Conservation (phyloP, 1,284 basidiomycete genomes). For the Stygiomarasmius scandens region DNA sequence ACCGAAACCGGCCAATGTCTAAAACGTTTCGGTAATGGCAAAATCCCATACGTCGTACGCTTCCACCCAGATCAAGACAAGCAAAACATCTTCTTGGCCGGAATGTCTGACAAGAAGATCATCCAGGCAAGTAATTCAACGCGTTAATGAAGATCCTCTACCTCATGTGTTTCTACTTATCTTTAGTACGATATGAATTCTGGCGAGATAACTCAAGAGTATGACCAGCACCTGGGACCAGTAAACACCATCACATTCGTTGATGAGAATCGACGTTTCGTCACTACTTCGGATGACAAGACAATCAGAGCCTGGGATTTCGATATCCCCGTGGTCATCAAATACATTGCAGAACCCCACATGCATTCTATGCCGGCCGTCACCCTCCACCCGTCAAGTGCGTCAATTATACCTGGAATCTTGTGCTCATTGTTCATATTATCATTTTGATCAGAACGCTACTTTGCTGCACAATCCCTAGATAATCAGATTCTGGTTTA, state of each 20-base stretch:
- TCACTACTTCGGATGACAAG: conserved; percentile 99
- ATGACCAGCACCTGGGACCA: conserved; percentile 97
- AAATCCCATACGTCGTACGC: conserved; percentile 92
- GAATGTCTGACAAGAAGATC: conserved; percentile 99
- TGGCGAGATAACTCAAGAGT: conserved; percentile 95
- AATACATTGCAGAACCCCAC: conserved; percentile 98
- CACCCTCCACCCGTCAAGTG: conserved; percentile 91
- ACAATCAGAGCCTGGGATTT: conserved; percentile 99
- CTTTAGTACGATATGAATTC: conserved; percentile 90
- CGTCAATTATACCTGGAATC: conserved; percentile 36
- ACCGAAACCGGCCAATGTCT: conserved; percentile 98
- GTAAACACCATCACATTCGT: conserved; percentile 99
- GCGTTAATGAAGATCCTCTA: background rate
- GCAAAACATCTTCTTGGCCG: conserved; percentile 94
- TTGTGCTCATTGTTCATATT: background rate
- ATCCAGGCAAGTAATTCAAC: conserved; percentile 70
- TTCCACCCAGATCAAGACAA: conserved; percentile 98
- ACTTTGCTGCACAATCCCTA: conserved; percentile 95
- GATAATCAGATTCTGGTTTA: conserved; percentile 99
- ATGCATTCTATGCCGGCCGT: conserved; percentile 99
- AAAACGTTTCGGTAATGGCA: conserved; percentile 94
- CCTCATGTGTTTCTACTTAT: background rate
- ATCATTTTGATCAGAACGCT: conserved; percentile 60
- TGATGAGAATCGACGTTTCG: conserved; percentile 94
- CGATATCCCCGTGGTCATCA: conserved; percentile 98